These are phyloP conservation scores for Chlorencoelia australis DNA, from an alignment of 2,329 filamentous ascomycete genomes.

Conservation along the genomic window DNA sequence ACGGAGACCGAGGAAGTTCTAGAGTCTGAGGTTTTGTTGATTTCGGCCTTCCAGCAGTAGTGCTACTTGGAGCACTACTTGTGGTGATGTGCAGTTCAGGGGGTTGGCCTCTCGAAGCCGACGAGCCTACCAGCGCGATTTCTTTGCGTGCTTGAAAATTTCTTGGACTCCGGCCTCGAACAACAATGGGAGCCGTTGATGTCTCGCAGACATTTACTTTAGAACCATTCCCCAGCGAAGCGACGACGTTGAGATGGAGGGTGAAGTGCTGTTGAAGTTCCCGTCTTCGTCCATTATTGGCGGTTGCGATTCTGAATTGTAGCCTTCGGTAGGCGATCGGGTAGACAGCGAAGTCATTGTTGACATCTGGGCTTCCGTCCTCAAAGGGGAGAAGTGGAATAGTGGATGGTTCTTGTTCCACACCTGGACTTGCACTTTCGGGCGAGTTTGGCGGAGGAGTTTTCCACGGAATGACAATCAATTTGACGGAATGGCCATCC, in stretches of 20 bases:
- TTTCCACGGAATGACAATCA: conserved; percentile 98
- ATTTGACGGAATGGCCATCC: conserved; percentile 80
- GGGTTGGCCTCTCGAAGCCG: conserved; percentile 25
- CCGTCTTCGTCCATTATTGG: conserved; percentile 89
- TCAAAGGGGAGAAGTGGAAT: conserved; percentile 64
- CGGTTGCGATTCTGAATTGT: conserved; percentile 89
- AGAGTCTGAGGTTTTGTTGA: conserved; percentile 17
- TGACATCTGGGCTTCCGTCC: conserved; percentile 29
- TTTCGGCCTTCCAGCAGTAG: conserved; percentile 15
- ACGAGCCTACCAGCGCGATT: conserved; percentile 53
- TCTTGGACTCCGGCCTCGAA: conserved; percentile 81
- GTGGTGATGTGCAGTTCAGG: conserved; percentile 24
- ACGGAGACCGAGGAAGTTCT: conserved; percentile 24
- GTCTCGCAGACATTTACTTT: conserved; percentile 77
- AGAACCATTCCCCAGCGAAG: conserved; percentile 71
- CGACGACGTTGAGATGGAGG: conserved; percentile 75
- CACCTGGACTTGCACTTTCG: conserved; percentile 50
- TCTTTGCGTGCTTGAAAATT: conserved; percentile 95
- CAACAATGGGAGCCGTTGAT: conserved; percentile 83
- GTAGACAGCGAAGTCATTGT: conserved; percentile 71
- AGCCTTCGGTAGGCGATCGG: conserved; percentile 90
- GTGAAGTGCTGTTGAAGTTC: conserved; percentile 96
- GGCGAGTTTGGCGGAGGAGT: conserved; percentile 73
- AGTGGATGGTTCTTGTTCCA: conserved; percentile 77
- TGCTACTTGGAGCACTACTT: conserved; percentile 14